Conservation (phyloP, 495 filamentous ascomycete genomes). For the Penicillium roqueforti region DNA sequence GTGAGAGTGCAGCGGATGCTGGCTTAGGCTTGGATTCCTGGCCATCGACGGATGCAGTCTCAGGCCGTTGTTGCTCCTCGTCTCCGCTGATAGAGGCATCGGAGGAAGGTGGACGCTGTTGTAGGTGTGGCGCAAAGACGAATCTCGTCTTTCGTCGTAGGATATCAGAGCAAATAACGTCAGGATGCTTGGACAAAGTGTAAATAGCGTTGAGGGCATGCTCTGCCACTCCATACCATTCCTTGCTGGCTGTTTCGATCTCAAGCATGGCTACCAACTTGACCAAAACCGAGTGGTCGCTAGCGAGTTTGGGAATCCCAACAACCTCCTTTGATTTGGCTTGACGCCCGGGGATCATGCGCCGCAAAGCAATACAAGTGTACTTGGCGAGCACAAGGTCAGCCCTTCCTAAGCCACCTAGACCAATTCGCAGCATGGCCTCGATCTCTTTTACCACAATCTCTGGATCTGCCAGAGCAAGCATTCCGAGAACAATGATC, state of each 20-base stretch:
- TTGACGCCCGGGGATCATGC: constrained; percentile 82
- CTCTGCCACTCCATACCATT: constrained; percentile 97
- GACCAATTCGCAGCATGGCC: constrained; percentile 83
- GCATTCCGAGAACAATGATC: constrained; percentile 96
- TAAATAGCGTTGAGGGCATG: constrained; percentile 97
- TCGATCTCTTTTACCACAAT: constrained; percentile 93
- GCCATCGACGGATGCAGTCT: constrained; percentile 31
- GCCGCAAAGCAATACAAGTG: constrained; percentile 85
- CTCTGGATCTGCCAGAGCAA: constrained; percentile 86
- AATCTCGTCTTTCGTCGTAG: constrained; percentile 78
- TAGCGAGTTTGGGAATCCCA: constrained; percentile 74
- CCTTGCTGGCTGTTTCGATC: constrained; percentile 79
- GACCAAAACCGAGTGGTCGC: constrained; percentile 82
- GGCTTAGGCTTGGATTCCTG: constrained; percentile 30
- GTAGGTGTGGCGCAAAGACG: constrained; percentile 59
- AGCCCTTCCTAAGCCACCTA: constrained; percentile 71
- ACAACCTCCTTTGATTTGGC: constrained; percentile 63
- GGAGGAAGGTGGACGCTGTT: constrained; percentile 33
- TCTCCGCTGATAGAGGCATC: constrained; percentile 29
- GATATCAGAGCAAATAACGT: constrained; percentile 89
- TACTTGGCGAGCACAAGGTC: constrained; percentile 91
- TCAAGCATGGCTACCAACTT: constrained; percentile 81
- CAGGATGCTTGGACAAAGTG: constrained; percentile 87
- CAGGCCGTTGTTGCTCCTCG: constrained; percentile 53
- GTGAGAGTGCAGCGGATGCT: constrained; percentile 71